Evolutionary conservation across 768 basidiomycete genomes (phyloP), one percentile per base, ranked within the genome.

Genomic region (Cystofilobasidium capitatum): DNA sequence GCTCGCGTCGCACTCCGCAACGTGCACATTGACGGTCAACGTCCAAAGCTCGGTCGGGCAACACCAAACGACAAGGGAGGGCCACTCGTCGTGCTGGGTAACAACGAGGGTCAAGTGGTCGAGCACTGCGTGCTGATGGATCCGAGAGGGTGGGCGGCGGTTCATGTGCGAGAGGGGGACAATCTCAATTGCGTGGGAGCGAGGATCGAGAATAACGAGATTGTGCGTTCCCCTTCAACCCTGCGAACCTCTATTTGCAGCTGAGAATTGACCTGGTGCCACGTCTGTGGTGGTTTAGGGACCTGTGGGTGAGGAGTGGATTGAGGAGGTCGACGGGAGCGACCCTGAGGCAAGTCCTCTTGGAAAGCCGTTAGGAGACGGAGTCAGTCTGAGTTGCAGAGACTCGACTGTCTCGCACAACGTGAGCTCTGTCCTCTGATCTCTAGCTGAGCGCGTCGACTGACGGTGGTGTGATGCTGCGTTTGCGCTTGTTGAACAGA

Each of bases 291-390:
- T 13, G 22, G 58, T 1, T 17, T 42, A 65, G 74, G 78, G 77
- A 45, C 78, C 78, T 6, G 73, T 76, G 22, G 78, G 78, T 7
- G 77, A 79, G 33, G 79, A 77, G 65, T 78, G 76, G 70, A 69
- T 73, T 35, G 73, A 74, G 20, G 71, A 65, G 29, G 54, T 74
- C 12, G 77, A 78, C 65, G 77, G 77, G 12, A 71, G 75, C 1
- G 76, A 77, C 70, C 76, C 77, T 8, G 77, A 78, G 54, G 58
- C 69, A 22, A 73, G 75, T 12, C 76, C 76, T 0, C 54, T 74
- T 0, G 77, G 77, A 36, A 64, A 77, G 64, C 80, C 79, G 0
- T 73, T 80, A 49, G 79, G 79, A 2, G 79, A 79, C 61, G 80
- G 79, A 10, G 57, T 81, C 36, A 75, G 74, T 44, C 73, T 80